These are phyloP conservation scores for Gracilaria vermiculophylla DNA, from an alignment of 23 red algal genomes.

Conservation along the genomic window DNA sequence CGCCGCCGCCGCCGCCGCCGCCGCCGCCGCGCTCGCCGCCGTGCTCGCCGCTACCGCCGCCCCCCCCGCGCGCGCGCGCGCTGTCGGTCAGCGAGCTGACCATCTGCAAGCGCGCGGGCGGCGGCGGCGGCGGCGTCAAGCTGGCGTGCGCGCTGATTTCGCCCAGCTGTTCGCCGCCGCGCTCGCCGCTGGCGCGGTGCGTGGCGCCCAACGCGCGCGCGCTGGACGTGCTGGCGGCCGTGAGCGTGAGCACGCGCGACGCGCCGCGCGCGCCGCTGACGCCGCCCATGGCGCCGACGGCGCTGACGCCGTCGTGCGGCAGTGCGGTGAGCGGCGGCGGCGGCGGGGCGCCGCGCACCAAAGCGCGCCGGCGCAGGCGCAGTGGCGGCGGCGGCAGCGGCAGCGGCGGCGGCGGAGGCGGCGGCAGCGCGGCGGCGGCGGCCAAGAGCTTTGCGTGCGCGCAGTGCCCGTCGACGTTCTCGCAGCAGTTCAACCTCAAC, in stretches of 20 bases:
- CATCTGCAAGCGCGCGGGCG: not conserved
- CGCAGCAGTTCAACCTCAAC: slow-evolving; percentile 62
- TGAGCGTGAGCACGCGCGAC: slow-evolving; percentile 1
- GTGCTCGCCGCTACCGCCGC: not conserved
- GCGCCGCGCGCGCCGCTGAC: not conserved
- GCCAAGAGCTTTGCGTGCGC: slow-evolving; percentile 29
- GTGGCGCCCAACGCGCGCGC: not conserved
- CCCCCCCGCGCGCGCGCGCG: not conserved
- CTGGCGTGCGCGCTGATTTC: not conserved
- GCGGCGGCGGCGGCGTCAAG: not conserved
- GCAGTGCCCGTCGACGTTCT: slow-evolving; percentile 43
- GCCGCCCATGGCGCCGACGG: not conserved
- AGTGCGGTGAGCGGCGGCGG: not conserved
- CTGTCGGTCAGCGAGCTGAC: not conserved
- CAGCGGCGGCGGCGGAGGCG: not conserved
- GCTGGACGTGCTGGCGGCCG: slow-evolving; percentile 47
- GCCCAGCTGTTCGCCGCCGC: not conserved
- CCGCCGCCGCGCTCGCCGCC: not conserved
- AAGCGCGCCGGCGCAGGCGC: too few species aligned
- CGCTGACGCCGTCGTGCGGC: not conserved
- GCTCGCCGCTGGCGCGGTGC: not conserved
- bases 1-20: not conserved
- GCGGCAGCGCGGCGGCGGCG: not conserved
- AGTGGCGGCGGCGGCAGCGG: not conserved
- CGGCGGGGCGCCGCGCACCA: too few species aligned